Conservation (phyloP, 345 rosid genomes). For the Hypericum perforatum region DNA sequence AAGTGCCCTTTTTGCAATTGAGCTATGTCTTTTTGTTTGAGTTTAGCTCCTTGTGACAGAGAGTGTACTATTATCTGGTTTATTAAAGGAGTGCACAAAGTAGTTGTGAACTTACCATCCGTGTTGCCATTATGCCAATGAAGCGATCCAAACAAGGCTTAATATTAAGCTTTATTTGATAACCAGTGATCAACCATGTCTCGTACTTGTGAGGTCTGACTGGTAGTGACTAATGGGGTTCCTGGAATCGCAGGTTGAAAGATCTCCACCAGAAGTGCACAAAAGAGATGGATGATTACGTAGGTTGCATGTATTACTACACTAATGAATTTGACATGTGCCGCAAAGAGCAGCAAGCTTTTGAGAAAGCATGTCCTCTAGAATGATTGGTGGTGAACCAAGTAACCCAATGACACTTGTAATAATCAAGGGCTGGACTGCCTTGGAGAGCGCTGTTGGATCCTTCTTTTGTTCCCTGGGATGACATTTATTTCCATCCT, state of each 20-base stretch:
- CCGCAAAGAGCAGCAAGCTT: constrained; percentile 91
- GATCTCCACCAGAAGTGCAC: constrained; percentile 91
- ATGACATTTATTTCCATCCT: neutral
- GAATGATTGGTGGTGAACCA: constrained; percentile 31
- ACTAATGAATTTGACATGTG: constrained; percentile 94
- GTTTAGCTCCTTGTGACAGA: no score
- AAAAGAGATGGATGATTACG: constrained; percentile 83
- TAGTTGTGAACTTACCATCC: no score
- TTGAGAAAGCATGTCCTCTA: constrained; percentile 87
- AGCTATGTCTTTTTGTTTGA: no score
- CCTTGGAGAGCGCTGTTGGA: constrained; percentile 5
- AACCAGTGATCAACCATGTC: no score
- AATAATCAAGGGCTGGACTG: constrained; percentile 35
- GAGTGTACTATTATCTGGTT: no score
- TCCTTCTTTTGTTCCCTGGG: neutral
- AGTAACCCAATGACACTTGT: constrained; percentile 3
- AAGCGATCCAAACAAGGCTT: no score
- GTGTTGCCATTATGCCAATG: no score
- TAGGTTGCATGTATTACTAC: constrained; percentile 90
- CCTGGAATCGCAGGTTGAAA: constrained; percentile 44
- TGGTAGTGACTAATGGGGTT: no score
- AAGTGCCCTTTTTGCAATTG: no score
- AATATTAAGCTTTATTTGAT: no score
- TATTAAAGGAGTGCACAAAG: no score
- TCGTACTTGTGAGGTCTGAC: no score